A percentile compares a stretch with the other conserved stretches of the same genome.
Conservation (phyloP, 768 basidiomycete species). For the Hericium alpestre region DNA sequence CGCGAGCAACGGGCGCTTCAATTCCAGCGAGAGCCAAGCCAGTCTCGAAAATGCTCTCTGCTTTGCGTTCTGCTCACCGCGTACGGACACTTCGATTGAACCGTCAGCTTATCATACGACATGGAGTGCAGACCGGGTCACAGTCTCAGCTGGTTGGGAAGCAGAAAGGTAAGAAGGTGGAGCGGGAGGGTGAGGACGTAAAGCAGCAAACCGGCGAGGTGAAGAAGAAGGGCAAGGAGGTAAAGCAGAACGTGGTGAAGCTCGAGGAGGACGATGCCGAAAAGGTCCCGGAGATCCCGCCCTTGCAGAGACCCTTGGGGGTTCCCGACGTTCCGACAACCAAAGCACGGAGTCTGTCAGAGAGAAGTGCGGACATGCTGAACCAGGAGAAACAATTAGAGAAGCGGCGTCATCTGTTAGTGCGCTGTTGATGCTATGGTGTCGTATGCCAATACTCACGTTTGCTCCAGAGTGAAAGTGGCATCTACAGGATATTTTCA, state of each 20-base stretch:
- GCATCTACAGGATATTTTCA: conserved; percentile 79
- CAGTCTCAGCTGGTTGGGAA: background rate
- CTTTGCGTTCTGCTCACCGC: background rate
- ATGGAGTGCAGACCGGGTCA: background rate
- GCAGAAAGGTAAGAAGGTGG: background rate
- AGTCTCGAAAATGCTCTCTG: background rate
- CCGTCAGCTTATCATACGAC: background rate
- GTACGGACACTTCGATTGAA: background rate
- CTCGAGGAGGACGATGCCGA: background rate
- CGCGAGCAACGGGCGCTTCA: background rate
- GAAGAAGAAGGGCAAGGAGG: background rate
- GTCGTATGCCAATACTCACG: background rate
- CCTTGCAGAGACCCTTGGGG: conserved; percentile 68
- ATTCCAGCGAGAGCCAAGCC: too few relatives aligned
- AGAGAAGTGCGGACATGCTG: conserved; percentile 56
- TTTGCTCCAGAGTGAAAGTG: conserved; percentile 39
- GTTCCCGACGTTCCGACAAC: conserved; percentile 51
- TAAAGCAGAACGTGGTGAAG: too few relatives aligned
- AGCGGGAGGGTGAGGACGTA: background rate
- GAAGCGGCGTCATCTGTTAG: conserved; percentile 54
- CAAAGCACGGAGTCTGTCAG: conserved; percentile 27
- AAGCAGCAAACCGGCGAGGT: background rate
- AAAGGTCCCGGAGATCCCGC: conserved; percentile 7
- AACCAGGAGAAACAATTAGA: conserved; percentile 61
- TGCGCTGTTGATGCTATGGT: conserved; percentile 3